Conservation (phyloP, 2,329 filamentous ascomycete genomes). For the Scedosporium minutisporum region DNA sequence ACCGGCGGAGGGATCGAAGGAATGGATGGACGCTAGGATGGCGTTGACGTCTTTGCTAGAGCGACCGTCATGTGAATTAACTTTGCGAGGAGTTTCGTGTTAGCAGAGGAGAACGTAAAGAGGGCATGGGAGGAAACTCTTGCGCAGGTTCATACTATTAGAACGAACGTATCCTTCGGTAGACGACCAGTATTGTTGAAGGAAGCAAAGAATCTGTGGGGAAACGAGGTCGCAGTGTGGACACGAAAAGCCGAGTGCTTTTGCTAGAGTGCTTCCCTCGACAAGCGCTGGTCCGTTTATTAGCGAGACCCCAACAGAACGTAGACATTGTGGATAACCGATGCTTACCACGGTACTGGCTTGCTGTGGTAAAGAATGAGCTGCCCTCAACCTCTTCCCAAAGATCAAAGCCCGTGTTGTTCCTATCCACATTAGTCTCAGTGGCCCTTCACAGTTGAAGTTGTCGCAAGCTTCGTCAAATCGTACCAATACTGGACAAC, state of each 20-base stretch:
- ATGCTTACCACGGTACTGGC: conserved; percentile 47
- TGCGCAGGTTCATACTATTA: background rate
- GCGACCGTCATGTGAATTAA: conserved; percentile 51
- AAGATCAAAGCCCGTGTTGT: conserved; percentile 59
- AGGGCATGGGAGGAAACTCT: too few species aligned
- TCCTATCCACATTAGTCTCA: conserved; percentile 15
- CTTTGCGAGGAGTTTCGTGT: conserved; percentile 27
- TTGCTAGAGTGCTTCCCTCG: conserved; percentile 58
- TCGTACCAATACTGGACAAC: conserved; percentile 57
- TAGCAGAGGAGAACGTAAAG: too few species aligned
- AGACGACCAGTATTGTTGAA: conserved; percentile 62
- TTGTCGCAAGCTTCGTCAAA: too few species aligned
- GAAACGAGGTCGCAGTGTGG: conserved; percentile 53
- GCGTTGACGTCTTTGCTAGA: conserved; percentile 64
- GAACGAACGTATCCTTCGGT: background rate
- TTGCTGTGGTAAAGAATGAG: conserved; percentile 69
- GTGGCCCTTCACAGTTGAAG: background rate
- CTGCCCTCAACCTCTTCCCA: conserved; percentile 74
- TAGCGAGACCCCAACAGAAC: background rate
- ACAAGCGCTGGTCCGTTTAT: conserved; percentile 30
- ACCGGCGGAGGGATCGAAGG: conserved; percentile 55
- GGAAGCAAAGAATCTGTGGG: conserved; percentile 62
- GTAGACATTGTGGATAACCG: background rate
- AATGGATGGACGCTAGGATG: conserved; percentile 55
- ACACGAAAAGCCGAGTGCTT: conserved; percentile 49